Percentiles rank a stretch among this genome's conserved stretches.
Evolutionary conservation across 352 stramenopile species (phyloP).

Genomic region (Peronosclerospora sorghi): DNA sequence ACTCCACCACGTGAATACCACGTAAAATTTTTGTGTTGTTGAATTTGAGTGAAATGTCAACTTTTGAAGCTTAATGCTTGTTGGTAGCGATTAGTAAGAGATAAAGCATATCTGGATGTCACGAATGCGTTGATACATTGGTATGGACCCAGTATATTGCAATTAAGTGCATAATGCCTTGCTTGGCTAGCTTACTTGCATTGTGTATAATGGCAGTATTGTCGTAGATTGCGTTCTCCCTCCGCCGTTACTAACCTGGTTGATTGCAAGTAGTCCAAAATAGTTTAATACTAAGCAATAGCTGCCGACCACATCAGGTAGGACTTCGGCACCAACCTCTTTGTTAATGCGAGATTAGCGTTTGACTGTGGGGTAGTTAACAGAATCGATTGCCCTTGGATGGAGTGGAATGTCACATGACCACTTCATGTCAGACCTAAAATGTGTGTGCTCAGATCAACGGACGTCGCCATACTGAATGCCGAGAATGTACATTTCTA

Average conservation of each 20-base stretch:
- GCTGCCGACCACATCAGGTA: conserved; percentile 39
- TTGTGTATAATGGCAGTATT: conserved; percentile 24
- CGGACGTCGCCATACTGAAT: background rate
- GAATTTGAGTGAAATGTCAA: no score
- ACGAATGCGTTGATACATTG: conserved; percentile 67
- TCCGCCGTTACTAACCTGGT: conserved; percentile 43
- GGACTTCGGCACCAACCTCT: background rate
- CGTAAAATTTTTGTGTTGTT: background rate
- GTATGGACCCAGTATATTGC: conserved; percentile 11
- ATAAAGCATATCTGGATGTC: conserved; percentile 17
- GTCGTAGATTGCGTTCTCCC: conserved; percentile 48
- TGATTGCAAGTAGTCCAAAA: conserved; percentile 22
- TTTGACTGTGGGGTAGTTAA: background rate
- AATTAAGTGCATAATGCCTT: background rate
- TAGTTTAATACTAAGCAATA: conserved; percentile 20
- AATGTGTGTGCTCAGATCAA: conserved; percentile 25
- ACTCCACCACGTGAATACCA: no score
- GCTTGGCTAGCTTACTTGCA: background rate
- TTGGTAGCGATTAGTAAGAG: conserved; percentile 6
- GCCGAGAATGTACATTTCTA: conserved; percentile 11
- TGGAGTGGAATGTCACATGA: conserved; percentile 59
- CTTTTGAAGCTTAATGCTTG: background rate
- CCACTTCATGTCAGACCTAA: conserved; percentile 40
- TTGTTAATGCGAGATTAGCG: background rate
- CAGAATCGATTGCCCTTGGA: conserved; percentile 55